Base-by-base conservation (phyloP, 2,329 filamentous ascomycete genomes). In the Penicillium verrucosum region DNA sequence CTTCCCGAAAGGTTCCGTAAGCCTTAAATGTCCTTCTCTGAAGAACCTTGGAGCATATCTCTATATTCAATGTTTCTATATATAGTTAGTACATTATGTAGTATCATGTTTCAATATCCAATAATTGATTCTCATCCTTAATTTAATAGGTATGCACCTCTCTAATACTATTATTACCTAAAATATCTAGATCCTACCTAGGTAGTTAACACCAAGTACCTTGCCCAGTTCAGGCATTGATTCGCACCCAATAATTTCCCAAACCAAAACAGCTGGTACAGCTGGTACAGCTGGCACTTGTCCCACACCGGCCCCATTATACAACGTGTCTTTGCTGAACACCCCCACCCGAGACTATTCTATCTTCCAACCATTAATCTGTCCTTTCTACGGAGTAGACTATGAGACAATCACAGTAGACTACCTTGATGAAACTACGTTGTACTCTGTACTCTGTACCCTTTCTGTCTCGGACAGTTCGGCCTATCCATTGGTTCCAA, bases 231-330 rank as follows among this genome's bases (percentile, higher is more conserved):
- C 45, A 50, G 52, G 45, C 52, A 43, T 50, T 43, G 29, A 48
- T 54, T 42, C 45, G 11, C 52, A 54, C 44, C 44, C 44, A 49
- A 54, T 50, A 42, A 7, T 16, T 12, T n/a, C 27, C 14, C 14
- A 51, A 34, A 10, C 11, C 25, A 27, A 18, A 51, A 44, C 49
- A 23, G 8, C 25, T 50, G 36, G 47, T 21, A 44, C 49, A 23
- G 8, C 25, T 50, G 36, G 47, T 21, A 51, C 29, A 27, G 38
- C 40, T 51, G 49, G 49, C 41, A 52, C 18, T 43, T 42, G 59
- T 60, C 42, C 59, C 59, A 57, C 59, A 54, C 32, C 25, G 38
- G 60, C 54, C 53, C 60, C 60, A 59, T 59, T 51, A 51, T 60
- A 47, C 57, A 61, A 60, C 60, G 60, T 62, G 60, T 61, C 57